Conservation (phyloP, 225 moss, liverwort and hornwort genomes). For the Climacium dendroides region DNA sequence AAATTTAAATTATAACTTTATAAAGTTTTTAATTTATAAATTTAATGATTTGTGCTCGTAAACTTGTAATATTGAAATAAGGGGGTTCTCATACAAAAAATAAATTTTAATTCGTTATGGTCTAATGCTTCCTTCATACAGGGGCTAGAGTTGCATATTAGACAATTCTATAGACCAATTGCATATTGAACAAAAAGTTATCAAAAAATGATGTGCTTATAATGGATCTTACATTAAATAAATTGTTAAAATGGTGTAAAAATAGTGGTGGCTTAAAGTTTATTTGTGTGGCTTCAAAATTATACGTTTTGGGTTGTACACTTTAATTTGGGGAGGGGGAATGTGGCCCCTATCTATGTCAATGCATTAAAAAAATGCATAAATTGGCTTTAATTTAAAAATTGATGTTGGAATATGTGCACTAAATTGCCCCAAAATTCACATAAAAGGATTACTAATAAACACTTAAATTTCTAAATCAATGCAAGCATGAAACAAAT, state of each 20-base stretch:
- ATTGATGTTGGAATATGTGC: not conserved
- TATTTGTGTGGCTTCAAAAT: not conserved
- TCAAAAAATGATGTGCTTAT: not conserved
- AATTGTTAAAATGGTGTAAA: not conserved
- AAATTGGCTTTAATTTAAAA: not conserved
- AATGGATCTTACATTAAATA: not conserved
- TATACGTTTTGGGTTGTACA: not conserved
- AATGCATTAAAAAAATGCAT: not conserved
- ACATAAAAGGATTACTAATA: not conserved
- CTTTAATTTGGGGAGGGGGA: fast-evolving
- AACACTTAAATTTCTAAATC: not conserved
- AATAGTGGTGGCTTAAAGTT: not conserved
- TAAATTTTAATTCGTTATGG: not conserved
- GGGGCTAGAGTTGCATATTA: no score
- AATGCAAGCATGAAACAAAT: not conserved
- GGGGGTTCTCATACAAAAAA: not conserved
- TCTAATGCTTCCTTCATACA: not conserved
- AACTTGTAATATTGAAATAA: not conserved
- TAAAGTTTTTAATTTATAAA: fast-evolving
- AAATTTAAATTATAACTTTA: no score
- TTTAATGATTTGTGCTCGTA: not conserved
- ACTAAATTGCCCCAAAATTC: not conserved
- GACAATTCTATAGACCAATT: no score
- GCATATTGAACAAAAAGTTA: not conserved
- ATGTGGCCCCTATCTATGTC: not conserved